Base-by-base conservation (phyloP, 2,329 filamentous ascomycete species). In the Venturia effusa region DNA sequence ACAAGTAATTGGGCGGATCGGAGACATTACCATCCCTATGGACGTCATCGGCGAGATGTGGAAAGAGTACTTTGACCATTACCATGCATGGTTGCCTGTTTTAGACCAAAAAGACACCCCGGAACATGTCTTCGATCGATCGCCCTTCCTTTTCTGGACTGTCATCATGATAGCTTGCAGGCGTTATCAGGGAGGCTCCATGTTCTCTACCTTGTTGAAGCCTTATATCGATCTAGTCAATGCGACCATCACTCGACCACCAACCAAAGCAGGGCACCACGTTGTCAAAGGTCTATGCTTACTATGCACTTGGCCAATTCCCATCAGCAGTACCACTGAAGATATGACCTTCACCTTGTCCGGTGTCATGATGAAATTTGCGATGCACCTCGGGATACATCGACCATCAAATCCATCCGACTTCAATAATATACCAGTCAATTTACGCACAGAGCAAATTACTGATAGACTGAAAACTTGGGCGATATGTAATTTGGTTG, bases 311-410 rank as follows among this genome's bases (percentile, higher is more conserved):
- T 94, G 89, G 89, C 89, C 90, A 6, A 76, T 93, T 43, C 90
- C 90, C 0, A 90, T 87, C n/a, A 91, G 88, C 74, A 90, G 87
- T 5, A 91, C 88, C 1, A 87, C 88, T 6, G 86, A 87, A 8
- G 90, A 94, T 68, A 88, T 89, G 2, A 93, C 89, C 1, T 90
- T 92, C 71, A 92, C 90, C 72, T 78, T 92, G 22, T 88, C 87
- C 68, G 89, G 90, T 62, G 84, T 91, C 66, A 91, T 93, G 88
- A 92, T 93, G 84, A 91, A 92, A 76, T 85, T 89, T 27, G 90
- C 90, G 10, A 92, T 90, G 68, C 89, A 90, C 68, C 91, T 92
- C 68, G 89, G 90, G 24, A 80, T 94, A 62, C 89, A 94, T 70
- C 84, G 89, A 59, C 90, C 89, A 15, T 90, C 88, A 63, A 87